Evolutionary conservation across 495 filamentous ascomycete genomes (phyloP).

Genomic region (Aspergillus homomorphus): DNA sequence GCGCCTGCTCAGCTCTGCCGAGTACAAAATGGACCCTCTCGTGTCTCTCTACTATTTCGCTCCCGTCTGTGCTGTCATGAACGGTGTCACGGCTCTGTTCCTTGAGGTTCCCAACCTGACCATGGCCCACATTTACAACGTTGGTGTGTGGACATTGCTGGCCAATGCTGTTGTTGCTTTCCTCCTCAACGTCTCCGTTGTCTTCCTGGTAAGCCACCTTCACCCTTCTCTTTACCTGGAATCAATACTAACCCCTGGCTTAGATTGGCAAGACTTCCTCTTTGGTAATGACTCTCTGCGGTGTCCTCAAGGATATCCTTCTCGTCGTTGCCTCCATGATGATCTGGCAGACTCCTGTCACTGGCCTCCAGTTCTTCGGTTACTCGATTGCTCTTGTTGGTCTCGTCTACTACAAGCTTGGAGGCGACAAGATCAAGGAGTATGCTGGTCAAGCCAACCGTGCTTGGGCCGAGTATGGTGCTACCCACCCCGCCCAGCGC

Average conservation of each 20-base stretch:
- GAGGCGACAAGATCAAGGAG: conserved; percentile 77
- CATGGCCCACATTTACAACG: conserved; percentile 68
- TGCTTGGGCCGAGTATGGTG: conserved; percentile 83
- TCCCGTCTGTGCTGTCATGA: conserved; percentile 88
- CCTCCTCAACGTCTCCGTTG: conserved; percentile 86
- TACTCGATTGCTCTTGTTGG: conserved; percentile 88
- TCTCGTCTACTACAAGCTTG: conserved; percentile 97
- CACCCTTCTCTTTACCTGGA: not conserved
- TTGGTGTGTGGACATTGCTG: conserved; percentile 72
- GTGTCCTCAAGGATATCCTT: conserved; percentile 97
- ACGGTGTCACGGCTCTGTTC: conserved; percentile 72
- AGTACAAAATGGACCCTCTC: conserved; percentile 97
- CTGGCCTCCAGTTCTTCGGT: conserved; percentile 84
- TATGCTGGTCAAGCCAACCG: conserved; percentile 66
- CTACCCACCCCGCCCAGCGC: conserved; percentile 66
- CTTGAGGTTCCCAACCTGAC: conserved; percentile 70
- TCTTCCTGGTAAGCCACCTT: conserved; percentile 74
- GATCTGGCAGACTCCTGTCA: conserved; percentile 83
- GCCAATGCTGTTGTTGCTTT: conserved; percentile 82
- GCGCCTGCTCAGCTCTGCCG: conserved; percentile 78
- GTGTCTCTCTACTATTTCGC: conserved; percentile 97
- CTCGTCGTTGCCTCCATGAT: conserved; percentile 86
- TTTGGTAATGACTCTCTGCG: conserved; percentile 93
- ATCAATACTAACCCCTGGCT: conserved; percentile 1
- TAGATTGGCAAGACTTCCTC: conserved; percentile 98